These are phyloP conservation scores for Mycena metata DNA, from an alignment of 768 basidiomycete genomes.

Conservation along the genomic window DNA sequence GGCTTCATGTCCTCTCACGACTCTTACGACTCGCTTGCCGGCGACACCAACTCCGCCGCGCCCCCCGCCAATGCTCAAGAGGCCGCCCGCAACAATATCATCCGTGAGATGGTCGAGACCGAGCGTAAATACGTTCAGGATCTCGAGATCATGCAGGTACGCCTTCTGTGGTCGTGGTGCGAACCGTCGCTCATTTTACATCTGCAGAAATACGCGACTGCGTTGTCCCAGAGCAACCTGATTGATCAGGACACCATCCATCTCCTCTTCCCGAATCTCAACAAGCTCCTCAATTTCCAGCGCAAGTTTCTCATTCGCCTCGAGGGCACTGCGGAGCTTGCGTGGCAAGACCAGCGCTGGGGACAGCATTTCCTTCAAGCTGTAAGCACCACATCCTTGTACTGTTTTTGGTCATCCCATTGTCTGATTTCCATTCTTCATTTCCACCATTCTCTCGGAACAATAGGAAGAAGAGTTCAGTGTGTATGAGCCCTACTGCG, in stretches of 20 bases:
- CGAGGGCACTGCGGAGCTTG: slow-evolving; percentile 85
- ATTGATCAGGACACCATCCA: slow-evolving; percentile 97
- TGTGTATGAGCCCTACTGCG: slow-evolving; percentile 98
- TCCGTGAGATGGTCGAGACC: slow-evolving; percentile 92
- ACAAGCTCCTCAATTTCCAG: slow-evolving; percentile 97
- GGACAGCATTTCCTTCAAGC: slow-evolving; percentile 87
- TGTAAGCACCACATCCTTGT: slow-evolving; percentile 66
- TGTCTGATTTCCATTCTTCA: slow-evolving; percentile 54
- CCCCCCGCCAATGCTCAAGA: slow-evolving; percentile 71
- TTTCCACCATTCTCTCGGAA: slow-evolving; percentile 46
- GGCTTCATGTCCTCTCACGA: slow-evolving; percentile 67
- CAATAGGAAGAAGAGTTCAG: slow-evolving; percentile 95
- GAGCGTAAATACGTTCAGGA: slow-evolving; percentile 98
- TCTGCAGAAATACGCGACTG: slow-evolving; percentile 87
- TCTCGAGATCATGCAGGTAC: slow-evolving; percentile 94
- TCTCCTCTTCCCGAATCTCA: slow-evolving; percentile 93
- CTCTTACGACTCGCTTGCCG: slow-evolving; percentile 63
- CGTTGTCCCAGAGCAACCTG: slow-evolving; percentile 83
- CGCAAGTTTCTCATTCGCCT: slow-evolving; percentile 92
- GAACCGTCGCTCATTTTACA: slow-evolving; percentile 24
- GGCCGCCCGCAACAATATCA: slow-evolving; percentile 79
- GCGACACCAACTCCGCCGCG: slow-evolving; percentile 56
- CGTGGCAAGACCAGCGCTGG: slow-evolving; percentile 91
- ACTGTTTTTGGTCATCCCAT: slow-evolving; percentile 59
- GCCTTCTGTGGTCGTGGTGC: slow-evolving; percentile 40